Evolutionary conservation across 129 eudicot species (phyloP).

Genomic region (Logfia minima): DNA sequence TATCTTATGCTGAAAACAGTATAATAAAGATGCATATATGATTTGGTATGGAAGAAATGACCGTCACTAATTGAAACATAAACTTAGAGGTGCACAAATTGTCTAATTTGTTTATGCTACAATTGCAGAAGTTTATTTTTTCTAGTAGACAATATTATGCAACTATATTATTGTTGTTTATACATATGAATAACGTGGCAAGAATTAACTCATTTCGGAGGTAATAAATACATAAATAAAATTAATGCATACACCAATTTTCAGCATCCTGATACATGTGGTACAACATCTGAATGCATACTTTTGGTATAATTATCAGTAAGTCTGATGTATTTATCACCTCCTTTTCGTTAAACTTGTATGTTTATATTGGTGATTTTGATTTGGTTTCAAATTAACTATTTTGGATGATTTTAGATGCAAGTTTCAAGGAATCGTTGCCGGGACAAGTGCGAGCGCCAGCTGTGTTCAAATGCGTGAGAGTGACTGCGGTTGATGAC

Average conservation of each 20-base stretch:
- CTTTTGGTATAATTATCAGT: no score
- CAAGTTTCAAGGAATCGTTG: constrained; percentile 69
- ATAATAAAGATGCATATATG: no score
- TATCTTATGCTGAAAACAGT: no score
- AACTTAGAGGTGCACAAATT: neutral
- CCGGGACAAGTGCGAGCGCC: constrained; percentile 91
- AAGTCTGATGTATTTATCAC: neutral
- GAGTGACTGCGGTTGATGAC: constrained; percentile 84
- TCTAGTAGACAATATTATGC: neutral
- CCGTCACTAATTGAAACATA: no score
- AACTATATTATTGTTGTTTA: neutral
- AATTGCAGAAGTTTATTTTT: neutral
- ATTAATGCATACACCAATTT: neutral
- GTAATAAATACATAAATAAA: no score
- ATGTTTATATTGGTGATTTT: neutral
- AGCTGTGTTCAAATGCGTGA: constrained; percentile 85
- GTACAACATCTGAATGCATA: no score
- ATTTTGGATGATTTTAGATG: constrained; percentile 41
- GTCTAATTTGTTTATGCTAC: neutral
- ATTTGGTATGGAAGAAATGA: no score
- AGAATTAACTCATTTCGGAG: no score
- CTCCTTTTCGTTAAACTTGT: neutral
- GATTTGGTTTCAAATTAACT: neutral
- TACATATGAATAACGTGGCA: neutral
- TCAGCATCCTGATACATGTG: neutral